Base-by-base conservation (phyloP, 192 early-diverging fungal genomes). In the Pilobolus umbonatus region DNA sequence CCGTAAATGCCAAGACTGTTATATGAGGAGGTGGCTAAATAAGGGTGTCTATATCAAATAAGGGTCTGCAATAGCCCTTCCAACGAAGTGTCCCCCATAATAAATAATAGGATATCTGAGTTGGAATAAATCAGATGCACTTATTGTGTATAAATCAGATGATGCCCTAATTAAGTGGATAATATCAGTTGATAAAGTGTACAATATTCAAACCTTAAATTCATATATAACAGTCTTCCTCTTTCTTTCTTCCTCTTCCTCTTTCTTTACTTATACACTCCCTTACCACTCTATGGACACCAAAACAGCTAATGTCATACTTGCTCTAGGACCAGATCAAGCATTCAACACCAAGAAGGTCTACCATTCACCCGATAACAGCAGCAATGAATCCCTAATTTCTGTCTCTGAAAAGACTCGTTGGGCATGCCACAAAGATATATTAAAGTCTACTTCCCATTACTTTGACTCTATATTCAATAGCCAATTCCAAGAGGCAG, bases 381-480 rank as follows among this genome's bases (percentile, higher is more conserved):
- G 8, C 47, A 49, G 8, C 25, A 28, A 8, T 22, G 24, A 25
- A 49, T 29, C 24, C 29, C 47, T n/a, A n/a, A n/a, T n/a, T n/a
- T n/a, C 19, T 46, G 50, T 17, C 34, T 32, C 31, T 31, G 60
- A 47, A 52, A 35, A 45, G 14, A 59, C 31, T 14, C 44, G 46
- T 1, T 64, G 62, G 62, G 21, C 53, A 12, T 64, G 62, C 6
- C 62, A 64, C 30, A 56, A 57, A 42, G 12, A 44, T 50, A 38
- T 64, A 0, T 14, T 64, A 8, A 38, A 24, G 11, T 21, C 34
- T 29, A 25, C 57, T 5, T 71, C 69, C 0, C 21, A 45, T 12
- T 71, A 71, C 35, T 71, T 71, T 40, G 34, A 40, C n/a, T 57
- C 69, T 12, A 65, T 71, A 39, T 71, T 71, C 39, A 56, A 49